Evolutionary conservation across 345 rosid genomes (phyloP), one percentile per base, ranked within the genome.

Genomic region (Camelina hispida): DNA sequence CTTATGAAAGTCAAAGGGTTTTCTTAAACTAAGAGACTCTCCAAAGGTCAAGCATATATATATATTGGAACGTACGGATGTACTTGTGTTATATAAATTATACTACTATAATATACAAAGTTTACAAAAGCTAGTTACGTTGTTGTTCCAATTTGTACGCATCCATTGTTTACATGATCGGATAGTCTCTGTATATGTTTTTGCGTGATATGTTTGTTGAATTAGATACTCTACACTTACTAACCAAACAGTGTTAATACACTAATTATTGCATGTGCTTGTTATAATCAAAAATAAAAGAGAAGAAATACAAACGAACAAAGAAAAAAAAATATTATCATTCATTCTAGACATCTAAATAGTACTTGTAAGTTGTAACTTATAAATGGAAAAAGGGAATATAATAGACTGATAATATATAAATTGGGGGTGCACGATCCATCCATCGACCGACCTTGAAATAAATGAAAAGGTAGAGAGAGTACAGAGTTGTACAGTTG

Each of bases 401-500:
- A 18, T 44, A 7, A 16, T 18, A 20, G 46, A 12, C 17, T 15
- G 63, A 57, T 69, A 43, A 57, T 28, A 55, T 68, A 61, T 68
- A 61, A 34, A 34, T 34, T 55, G 13, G 46, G 78, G 67, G 73
- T 48, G 61, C 73, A 75, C 50, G 63, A 68, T 62, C 42, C 50
- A 76, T 69, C 64, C 14, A 69, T 69, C 75, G 66, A 69, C 80
- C 75, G 71, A 55, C 75, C 75, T 69, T 76, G 75, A 77, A 70
- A 55, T 69, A 70, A 77, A 77, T 77, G 53, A 6, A 37, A 77
- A 69, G 71, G 54, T 62, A 47, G 66, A 76, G 66, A 76, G 75
- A 69, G 75, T 63, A 77, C 69, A 69, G 75, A 63, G 66, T 47
- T 76, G 71, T 69, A 76, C 80, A 77, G 80, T 77, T 77, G 80